Evolutionary conservation across 2,329 filamentous ascomycete species (phyloP).

Genomic region (Thielaviopsis musarum): DNA sequence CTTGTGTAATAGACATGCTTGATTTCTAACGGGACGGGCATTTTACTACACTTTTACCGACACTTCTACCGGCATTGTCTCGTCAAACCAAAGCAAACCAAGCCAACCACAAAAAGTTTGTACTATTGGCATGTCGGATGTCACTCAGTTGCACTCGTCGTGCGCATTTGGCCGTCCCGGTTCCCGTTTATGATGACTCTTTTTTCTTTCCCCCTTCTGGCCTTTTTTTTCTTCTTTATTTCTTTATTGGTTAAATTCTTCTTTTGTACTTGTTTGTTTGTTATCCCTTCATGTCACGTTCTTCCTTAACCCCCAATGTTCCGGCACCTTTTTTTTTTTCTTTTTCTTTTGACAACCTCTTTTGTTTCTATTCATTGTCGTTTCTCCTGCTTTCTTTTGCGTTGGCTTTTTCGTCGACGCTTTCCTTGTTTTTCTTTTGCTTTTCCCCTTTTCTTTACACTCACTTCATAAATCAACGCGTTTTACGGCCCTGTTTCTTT

Average conservation of each 20-base stretch:
- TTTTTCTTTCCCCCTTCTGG: background rate
- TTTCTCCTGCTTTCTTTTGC: no score
- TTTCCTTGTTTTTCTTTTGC: conserved; percentile 11
- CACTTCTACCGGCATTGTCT: no score
- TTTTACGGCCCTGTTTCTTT: background rate
- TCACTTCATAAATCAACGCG: conserved; percentile 3
- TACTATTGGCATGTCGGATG: background rate
- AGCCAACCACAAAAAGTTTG: background rate
- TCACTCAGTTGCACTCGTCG: background rate
- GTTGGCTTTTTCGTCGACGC: background rate
- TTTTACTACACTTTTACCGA: no score
- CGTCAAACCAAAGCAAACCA: no score
- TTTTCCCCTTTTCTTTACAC: conserved; percentile 3
- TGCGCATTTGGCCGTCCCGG: background rate
- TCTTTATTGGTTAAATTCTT: background rate
- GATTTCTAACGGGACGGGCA: no score
- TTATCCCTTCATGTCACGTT: background rate
- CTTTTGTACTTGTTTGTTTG: background rate
- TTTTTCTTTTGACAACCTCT: conserved; percentile 5
- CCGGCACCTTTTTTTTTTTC: conserved; percentile 6
- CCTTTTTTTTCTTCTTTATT: background rate
- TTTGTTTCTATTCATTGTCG: conserved; percentile 1
- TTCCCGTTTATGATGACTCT: background rate
- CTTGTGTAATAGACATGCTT: no score
- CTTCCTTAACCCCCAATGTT: background rate